These are phyloP conservation scores for Ostreobium quekettii DNA, from an alignment of 139 green algal species.

Conservation along the genomic window DNA sequence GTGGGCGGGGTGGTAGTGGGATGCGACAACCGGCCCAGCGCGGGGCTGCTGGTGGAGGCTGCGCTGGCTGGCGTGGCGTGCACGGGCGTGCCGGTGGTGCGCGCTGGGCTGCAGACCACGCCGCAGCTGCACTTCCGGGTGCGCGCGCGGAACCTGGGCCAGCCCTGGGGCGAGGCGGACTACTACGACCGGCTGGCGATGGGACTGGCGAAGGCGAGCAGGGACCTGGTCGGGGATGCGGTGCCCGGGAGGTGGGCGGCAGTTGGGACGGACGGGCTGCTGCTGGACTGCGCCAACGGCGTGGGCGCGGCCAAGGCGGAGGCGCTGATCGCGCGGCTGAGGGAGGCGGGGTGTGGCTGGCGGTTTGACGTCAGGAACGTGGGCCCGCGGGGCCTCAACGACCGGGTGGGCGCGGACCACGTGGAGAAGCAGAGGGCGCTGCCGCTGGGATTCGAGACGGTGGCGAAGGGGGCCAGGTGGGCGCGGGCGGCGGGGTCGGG, in stretches of 20 bases:
- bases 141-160: slow-evolving; percentile 22
- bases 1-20: slow-evolving; percentile 52
- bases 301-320: slow-evolving; percentile 70
- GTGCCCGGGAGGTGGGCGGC: too few relatives aligned
- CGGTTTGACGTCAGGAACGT: slow-evolving; percentile 19
- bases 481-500: neutral
- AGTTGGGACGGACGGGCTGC: slow-evolving; percentile 31
- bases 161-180: slow-evolving; percentile 26
- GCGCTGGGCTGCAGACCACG: slow-evolving; percentile 75
- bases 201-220: too few relatives aligned
- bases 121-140: slow-evolving; percentile 89
- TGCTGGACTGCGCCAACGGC: slow-evolving; percentile 91
- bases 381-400: slow-evolving; percentile 57
- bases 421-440: slow-evolving; percentile 82
- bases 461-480: slow-evolving; percentile 27
- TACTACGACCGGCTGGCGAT: too few relatives aligned
- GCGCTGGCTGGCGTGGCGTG: slow-evolving; percentile 48
- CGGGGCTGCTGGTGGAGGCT: slow-evolving; percentile 45
- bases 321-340: slow-evolving; percentile 30
- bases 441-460: slow-evolving; percentile 38
- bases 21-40: slow-evolving; percentile 67
- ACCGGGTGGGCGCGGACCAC: slow-evolving; percentile 82
- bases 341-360: slow-evolving; percentile 20
- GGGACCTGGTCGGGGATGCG: too few relatives aligned
- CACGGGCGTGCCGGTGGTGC: slow-evolving; percentile 31